phyloP scores from a whole-genome alignment of 257 asterid genomes.

The Coffea canephora region DNA sequence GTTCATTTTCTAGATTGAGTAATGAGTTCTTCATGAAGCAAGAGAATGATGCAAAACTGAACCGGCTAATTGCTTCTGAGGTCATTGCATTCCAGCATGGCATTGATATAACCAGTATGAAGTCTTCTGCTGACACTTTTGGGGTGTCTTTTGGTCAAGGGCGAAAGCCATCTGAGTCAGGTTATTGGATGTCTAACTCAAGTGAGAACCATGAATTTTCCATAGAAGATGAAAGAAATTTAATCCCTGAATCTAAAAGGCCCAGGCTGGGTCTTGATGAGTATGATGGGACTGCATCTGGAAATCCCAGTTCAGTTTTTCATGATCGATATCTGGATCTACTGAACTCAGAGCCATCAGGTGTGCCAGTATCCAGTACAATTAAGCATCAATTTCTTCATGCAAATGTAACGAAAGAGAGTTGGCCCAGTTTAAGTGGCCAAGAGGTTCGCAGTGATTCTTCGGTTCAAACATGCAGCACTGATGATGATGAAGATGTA shows the following conservation, averaged over 20 bases:
- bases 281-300: slow-evolving; percentile 23
- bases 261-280: slow-evolving; percentile 26
- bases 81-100: slow-evolving; percentile 26
- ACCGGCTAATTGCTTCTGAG: slow-evolving; percentile 23
- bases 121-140: slow-evolving; percentile 25
- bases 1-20: slow-evolving; percentile 15
- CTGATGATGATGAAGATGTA: slow-evolving; percentile 61
- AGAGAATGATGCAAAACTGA: slow-evolving; percentile 18
- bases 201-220: slow-evolving; percentile 26
- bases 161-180: slow-evolving; percentile 27
- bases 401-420: slow-evolving; percentile 30
- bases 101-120: slow-evolving; percentile 24
- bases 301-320: slow-evolving; percentile 28
- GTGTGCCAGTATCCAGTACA: slow-evolving; percentile 25
- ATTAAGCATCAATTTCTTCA: slow-evolving; percentile 23
- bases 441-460: slow-evolving; percentile 40
- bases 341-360: slow-evolving; percentile 29
- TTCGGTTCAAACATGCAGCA: slow-evolving; percentile 25
- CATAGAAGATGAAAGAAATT: slow-evolving; percentile 35
- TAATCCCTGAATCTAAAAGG: slow-evolving; percentile 31
- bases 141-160: slow-evolving; percentile 26
- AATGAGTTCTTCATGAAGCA: slow-evolving; percentile 24
- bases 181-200: slow-evolving; percentile 26
- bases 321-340: slow-evolving; percentile 22
- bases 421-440: slow-evolving; percentile 15